phyloP scores from a whole-genome alignment of 768 basidiomycete genomes.

The Goffeauzyma gilvescens region DNA sequence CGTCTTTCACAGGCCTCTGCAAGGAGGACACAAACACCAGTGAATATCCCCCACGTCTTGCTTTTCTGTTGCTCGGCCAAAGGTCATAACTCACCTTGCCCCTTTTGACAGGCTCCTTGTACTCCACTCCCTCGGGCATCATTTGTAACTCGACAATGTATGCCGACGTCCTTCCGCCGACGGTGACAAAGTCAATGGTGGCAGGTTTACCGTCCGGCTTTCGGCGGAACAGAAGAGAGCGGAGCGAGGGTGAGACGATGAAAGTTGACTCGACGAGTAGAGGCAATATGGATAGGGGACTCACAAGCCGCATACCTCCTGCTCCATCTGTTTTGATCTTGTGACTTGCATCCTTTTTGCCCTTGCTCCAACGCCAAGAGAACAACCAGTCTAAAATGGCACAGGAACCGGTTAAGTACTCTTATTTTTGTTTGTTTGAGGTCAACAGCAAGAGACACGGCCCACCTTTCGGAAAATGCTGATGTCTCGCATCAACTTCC shows the following conservation, averaged over 20 bases:
- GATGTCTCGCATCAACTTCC: slow-evolving; percentile 49
- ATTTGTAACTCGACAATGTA: slow-evolving; percentile 47
- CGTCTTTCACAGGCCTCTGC: no score
- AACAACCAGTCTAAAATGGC: slow-evolving; percentile 28
- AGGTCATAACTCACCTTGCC: neutral
- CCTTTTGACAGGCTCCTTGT: slow-evolving; percentile 6
- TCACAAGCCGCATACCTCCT: slow-evolving; percentile 19
- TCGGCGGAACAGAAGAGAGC: no score
- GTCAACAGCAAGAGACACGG: slow-evolving; percentile 34
- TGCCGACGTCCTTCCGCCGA: slow-evolving; percentile 61
- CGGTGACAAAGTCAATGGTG: slow-evolving; percentile 53
- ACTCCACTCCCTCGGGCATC: slow-evolving; percentile 27
- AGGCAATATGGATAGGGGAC: slow-evolving; percentile 3
- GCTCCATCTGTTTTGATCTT: slow-evolving; percentile 6
- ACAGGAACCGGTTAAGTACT: slow-evolving; percentile 38
- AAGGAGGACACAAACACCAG: no score
- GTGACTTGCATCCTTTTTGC: slow-evolving; percentile 19
- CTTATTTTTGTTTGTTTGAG: slow-evolving; percentile 46
- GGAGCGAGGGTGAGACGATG: neutral
- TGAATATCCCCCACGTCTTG: no score
- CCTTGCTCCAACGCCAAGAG: slow-evolving; percentile 30
- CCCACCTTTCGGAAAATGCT: slow-evolving; percentile 50
- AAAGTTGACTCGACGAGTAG: neutral
- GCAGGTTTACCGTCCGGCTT: slow-evolving; percentile 54
- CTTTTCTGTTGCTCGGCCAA: no score